phyloP scores from a whole-genome alignment of 2,329 filamentous ascomycete species.

The Didymella arachidicola region DNA sequence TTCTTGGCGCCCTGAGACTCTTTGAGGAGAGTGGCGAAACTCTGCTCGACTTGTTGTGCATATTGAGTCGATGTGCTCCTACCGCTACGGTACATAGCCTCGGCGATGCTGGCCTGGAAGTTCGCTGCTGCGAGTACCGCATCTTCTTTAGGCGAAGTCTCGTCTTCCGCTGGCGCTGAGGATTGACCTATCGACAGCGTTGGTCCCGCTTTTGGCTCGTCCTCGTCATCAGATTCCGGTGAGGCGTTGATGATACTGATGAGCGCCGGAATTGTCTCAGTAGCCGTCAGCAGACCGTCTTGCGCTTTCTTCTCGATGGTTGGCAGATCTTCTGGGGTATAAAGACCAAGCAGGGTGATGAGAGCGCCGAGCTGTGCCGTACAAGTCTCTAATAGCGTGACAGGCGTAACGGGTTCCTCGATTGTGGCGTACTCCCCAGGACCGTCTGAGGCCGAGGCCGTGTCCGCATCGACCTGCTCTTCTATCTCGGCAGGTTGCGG shows the following conservation, averaged over 20 bases:
- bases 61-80: constrained; percentile 63
- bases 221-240: constrained; percentile 25
- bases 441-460: constrained; percentile 37
- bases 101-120: constrained; percentile 64
- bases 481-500: constrained; percentile 14
- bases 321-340: constrained; percentile 56
- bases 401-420: constrained; percentile 70
- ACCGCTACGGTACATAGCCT: constrained; percentile 63
- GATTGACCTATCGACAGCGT: constrained; percentile 44
- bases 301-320: constrained; percentile 66
- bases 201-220: constrained; percentile 41
- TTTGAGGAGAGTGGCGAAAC: constrained; percentile 43
- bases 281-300: constrained; percentile 61
- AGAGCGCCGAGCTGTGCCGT: constrained; percentile 65
- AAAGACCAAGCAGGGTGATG: constrained; percentile 58
- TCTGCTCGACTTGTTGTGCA: constrained; percentile 50
- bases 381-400: constrained; percentile 72
- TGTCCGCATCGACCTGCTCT: constrained; percentile 33
- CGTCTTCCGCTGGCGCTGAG: constrained; percentile 33
- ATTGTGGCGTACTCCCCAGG: constrained; percentile 71
- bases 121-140: constrained; percentile 63
- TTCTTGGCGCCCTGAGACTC: constrained; percentile 58
- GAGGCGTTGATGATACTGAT: constrained; percentile 50
- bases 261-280: constrained; percentile 63
- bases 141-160: constrained; percentile 58